phyloP scores from a whole-genome alignment of 306 rosid species.

The Alnus rubra region DNA sequence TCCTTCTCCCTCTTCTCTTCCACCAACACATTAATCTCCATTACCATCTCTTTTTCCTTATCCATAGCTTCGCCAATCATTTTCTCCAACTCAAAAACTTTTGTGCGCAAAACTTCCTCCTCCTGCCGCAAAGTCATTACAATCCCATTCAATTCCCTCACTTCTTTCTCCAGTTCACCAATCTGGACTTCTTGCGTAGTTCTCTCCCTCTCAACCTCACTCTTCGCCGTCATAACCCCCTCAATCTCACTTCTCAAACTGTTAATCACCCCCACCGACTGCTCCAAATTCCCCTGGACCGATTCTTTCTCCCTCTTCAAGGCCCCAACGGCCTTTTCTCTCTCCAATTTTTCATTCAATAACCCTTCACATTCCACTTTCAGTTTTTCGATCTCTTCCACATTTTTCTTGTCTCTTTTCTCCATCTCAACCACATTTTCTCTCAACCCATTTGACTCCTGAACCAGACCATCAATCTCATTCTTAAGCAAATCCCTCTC shows the following conservation, averaged over 20 bases:
- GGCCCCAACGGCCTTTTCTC: constrained; percentile 24
- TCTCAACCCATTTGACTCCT: constrained; percentile 38
- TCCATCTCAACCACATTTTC: constrained; percentile 37
- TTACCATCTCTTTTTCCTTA: constrained; percentile 36
- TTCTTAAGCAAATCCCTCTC: constrained; percentile 52
- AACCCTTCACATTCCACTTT: constrained; percentile 27
- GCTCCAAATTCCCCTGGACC: constrained; percentile 35
- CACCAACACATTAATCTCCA: constrained; percentile 34
- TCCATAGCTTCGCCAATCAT: constrained; percentile 30
- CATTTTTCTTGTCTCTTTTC: constrained; percentile 27
- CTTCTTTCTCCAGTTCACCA: constrained; percentile 39
- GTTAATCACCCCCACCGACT: constrained; percentile 25
- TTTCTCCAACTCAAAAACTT: constrained; percentile 35
- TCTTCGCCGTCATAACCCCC: constrained; percentile 38
- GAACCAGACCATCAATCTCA: constrained; percentile 13
- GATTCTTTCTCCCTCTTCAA: constrained; percentile 43
- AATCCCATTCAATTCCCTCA: constrained; percentile 30
- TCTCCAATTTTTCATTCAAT: constrained; percentile 33
- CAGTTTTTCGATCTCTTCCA: constrained; percentile 34
- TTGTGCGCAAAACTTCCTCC: constrained; percentile 26
- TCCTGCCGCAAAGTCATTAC: constrained; percentile 25
- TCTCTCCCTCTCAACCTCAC: constrained; percentile 33
- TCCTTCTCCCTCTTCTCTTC: constrained; percentile 49
- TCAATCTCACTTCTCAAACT: constrained; percentile 44
- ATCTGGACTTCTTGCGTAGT: constrained; percentile 21